Evolutionary conservation across 805 yeast genomes (phyloP).

Genomic region (Monosporozyma servazzii): DNA sequence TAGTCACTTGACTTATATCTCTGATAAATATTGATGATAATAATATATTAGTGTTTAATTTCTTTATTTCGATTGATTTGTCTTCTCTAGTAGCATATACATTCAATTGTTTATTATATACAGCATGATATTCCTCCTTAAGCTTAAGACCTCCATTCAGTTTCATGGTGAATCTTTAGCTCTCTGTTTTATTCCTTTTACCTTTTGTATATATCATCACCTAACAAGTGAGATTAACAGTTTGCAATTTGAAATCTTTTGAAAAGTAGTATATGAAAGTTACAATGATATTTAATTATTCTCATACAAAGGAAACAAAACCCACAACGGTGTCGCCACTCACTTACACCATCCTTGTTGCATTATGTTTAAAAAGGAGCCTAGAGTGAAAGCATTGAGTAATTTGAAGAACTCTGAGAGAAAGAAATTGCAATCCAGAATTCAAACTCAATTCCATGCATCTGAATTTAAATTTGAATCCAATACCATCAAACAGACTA

Average conservation of each 20-base stretch:
- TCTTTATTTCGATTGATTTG: slow-evolving; percentile 11
- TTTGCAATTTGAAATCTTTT: no score
- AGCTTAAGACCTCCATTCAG: not conserved
- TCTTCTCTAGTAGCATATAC: slow-evolving; percentile 9
- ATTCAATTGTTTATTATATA: slow-evolving; percentile 12
- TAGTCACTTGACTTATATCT: slow-evolving; percentile 12
- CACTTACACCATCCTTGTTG: not conserved
- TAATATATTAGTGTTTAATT: slow-evolving; percentile 13
- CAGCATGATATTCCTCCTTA: not conserved
- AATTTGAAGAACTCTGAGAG: slow-evolving; percentile 79
- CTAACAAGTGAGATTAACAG: no score
- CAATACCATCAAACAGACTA: slow-evolving; percentile 46
- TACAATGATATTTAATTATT: no score
- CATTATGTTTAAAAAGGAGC: slow-evolving; percentile 30
- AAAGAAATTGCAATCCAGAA: slow-evolving; percentile 35
- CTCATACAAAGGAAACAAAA: no score
- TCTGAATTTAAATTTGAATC: slow-evolving; percentile 14
- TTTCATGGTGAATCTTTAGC: not conserved
- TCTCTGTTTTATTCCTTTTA: no score
- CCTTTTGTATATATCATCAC: no score
- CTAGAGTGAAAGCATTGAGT: slow-evolving; percentile 58
- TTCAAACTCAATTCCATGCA: slow-evolving; percentile 37
- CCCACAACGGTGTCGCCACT: not conserved
- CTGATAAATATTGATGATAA: slow-evolving; percentile 16
- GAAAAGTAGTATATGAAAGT: no score